A percentile compares a stretch with the other conserved stretches of the same genome.
These are phyloP conservation scores for Draba incana DNA, from an alignment of 345 rosid genomes.

Conservation along the genomic window DNA sequence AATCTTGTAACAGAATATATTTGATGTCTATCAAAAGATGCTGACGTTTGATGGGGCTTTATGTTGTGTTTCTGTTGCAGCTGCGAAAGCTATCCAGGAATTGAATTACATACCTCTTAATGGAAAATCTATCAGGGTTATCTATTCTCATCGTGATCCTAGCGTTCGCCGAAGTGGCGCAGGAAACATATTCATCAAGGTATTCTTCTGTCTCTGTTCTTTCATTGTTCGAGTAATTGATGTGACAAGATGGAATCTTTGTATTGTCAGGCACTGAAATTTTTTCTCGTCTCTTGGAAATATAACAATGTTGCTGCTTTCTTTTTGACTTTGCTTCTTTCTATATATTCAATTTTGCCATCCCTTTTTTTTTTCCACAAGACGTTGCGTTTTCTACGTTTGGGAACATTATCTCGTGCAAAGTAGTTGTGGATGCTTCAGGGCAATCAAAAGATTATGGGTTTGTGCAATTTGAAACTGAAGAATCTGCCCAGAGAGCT, in stretches of 20 bases:
- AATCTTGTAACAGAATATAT: no score
- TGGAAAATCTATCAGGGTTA: conserved; percentile 76
- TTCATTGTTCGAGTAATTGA: neutral
- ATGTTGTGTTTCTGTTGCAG: conserved; percentile 47
- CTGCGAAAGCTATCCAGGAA: conserved; percentile 80
- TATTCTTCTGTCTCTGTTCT: conserved; percentile 19
- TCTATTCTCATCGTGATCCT: conserved; percentile 86
- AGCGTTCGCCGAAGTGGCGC: conserved; percentile 83
- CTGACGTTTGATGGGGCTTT: no score
- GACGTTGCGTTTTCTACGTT: conserved; percentile 75
- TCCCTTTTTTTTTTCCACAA: conserved; percentile 43
- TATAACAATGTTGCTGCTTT: neutral
- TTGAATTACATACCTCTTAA: conserved; percentile 78
- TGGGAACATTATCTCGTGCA: conserved; percentile 88
- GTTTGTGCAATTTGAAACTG: conserved; percentile 84
- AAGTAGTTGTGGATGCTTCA: conserved; percentile 80
- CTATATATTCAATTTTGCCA: neutral
- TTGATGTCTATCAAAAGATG: no score
- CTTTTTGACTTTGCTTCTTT: neutral
- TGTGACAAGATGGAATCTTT: neutral
- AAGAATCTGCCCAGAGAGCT: conserved; percentile 80
- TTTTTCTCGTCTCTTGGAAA: neutral
- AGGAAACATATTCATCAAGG: conserved; percentile 97
- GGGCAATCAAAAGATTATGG: conserved; percentile 97
- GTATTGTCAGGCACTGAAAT: no score